phyloP scores from a whole-genome alignment of 768 basidiomycete species.

The Suillus alpinus region DNA sequence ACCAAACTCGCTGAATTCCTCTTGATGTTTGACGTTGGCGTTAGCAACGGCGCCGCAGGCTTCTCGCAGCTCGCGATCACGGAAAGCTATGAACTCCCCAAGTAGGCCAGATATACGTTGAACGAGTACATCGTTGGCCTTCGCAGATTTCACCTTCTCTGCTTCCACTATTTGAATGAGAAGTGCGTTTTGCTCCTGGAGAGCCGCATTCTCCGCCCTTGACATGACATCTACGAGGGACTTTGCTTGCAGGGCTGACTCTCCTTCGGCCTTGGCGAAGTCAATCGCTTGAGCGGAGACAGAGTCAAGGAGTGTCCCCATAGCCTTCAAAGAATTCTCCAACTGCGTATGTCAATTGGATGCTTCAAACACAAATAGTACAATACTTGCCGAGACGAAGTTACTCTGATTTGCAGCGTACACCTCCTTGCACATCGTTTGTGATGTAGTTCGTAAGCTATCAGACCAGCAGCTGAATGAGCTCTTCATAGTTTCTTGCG shows the following conservation, averaged over 20 bases:
- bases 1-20: constrained; percentile 45
- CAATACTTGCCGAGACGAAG: constrained; percentile 40
- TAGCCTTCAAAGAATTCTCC: constrained; percentile 55
- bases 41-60: constrained; percentile 51
- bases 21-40: constrained; percentile 56
- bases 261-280: constrained; percentile 55
- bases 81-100: constrained; percentile 63
- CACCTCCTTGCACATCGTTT: constrained; percentile 45
- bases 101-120: constrained; percentile 71
- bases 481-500: constrained; percentile 49
- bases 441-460: constrained; percentile 46
- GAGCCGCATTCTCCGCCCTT: constrained; percentile 52
- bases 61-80: constrained; percentile 63
- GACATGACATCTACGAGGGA: constrained; percentile 44
- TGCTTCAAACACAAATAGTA: not conserved
- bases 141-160: constrained; percentile 65
- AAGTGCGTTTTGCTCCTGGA: constrained; percentile 69
- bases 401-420: constrained; percentile 42
- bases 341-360: constrained; percentile 29
- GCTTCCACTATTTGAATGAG: constrained; percentile 59
- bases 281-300: constrained; percentile 56
- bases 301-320: constrained; percentile 58
- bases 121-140: constrained; percentile 71
- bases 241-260: constrained; percentile 49
- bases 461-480: constrained; percentile 57